phyloP scores from a whole-genome alignment of 1,284 basidiomycete species.

The Leccinum solheimii region DNA sequence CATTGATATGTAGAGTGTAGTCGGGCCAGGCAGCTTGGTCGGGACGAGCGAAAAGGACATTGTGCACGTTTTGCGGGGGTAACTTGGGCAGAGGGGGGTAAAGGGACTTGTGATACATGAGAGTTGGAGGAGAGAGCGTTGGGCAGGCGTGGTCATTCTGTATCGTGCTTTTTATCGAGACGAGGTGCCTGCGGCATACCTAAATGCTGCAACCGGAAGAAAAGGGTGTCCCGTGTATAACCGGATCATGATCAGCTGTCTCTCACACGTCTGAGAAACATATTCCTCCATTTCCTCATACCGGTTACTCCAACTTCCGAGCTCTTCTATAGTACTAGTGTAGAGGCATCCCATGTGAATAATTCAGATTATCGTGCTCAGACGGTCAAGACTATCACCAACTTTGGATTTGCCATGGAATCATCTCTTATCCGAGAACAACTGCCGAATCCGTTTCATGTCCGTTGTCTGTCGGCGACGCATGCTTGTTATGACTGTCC shows the following conservation, averaged over 20 bases:
- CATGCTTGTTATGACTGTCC: not conserved
- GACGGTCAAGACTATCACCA: not conserved
- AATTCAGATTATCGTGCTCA: not conserved
- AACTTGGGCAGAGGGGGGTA: constrained; percentile 39
- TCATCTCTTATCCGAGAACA: too few species aligned
- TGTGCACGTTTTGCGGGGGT: constrained; percentile 55
- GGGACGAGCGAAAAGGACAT: constrained; percentile 55
- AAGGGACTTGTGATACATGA: constrained; percentile 42
- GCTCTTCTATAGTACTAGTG: not conserved
- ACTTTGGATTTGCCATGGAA: not conserved
- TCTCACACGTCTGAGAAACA: not conserved
- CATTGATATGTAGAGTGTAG: constrained; percentile 58
- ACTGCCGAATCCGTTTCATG: not conserved
- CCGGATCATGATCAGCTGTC: not conserved
- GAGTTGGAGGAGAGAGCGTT: not conserved
- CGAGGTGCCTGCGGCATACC: not conserved
- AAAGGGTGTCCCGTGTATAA: not conserved
- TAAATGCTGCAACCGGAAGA: not conserved
- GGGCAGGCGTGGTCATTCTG: not conserved
- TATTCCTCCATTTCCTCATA: not conserved
- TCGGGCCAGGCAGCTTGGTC: constrained; percentile 54
- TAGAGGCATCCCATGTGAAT: not conserved
- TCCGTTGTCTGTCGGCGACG: too few species aligned
- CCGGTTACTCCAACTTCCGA: not conserved
- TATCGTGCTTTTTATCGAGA: constrained; percentile 16